These are phyloP conservation scores for Jimgerdemannia lactiflua DNA, from an alignment of 192 early-diverging fungal species.

Conservation along the genomic window DNA sequence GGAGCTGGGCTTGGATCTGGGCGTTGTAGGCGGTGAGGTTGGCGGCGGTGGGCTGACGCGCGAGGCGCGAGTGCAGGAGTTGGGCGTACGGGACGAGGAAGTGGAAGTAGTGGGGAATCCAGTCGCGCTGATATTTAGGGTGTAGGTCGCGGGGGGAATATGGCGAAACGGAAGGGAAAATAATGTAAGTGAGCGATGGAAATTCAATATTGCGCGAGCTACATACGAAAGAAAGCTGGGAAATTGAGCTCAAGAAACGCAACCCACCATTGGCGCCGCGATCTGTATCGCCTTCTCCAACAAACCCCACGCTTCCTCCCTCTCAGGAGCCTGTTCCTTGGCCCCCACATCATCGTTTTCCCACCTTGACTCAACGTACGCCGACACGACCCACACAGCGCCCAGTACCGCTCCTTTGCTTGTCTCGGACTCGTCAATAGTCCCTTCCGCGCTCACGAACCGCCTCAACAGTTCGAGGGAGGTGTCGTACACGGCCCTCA, in stretches of 20 bases:
- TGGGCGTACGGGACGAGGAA: constrained; percentile 22
- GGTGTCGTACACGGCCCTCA: not conserved
- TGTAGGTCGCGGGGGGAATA: not conserved
- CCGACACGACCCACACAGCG: not conserved
- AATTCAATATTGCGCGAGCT: no score
- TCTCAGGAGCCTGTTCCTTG: not conserved
- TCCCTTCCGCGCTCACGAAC: not conserved
- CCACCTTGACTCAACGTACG: not conserved
- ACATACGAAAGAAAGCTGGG: no score
- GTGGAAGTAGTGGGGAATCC: constrained; percentile 20
- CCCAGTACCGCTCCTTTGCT: not conserved
- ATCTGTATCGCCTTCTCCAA: constrained; percentile 16
- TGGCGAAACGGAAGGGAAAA: not conserved
- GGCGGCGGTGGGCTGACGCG: constrained; percentile 1
- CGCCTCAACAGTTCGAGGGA: not conserved
- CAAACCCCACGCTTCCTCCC: constrained; percentile 15
- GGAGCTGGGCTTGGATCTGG: constrained; percentile 8
- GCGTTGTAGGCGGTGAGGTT: constrained; percentile 9
- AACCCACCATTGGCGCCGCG: constrained; percentile 15
- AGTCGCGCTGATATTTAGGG: constrained; percentile 8
- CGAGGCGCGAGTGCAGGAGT: constrained; percentile 8
- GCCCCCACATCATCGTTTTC: not conserved
- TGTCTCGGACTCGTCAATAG: not conserved
- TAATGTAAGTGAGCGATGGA: no score
- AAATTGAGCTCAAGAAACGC: no score